Evolutionary conservation across 2,329 filamentous ascomycete genomes (phyloP).

Genomic region (Hymenoscyphus scutula): DNA sequence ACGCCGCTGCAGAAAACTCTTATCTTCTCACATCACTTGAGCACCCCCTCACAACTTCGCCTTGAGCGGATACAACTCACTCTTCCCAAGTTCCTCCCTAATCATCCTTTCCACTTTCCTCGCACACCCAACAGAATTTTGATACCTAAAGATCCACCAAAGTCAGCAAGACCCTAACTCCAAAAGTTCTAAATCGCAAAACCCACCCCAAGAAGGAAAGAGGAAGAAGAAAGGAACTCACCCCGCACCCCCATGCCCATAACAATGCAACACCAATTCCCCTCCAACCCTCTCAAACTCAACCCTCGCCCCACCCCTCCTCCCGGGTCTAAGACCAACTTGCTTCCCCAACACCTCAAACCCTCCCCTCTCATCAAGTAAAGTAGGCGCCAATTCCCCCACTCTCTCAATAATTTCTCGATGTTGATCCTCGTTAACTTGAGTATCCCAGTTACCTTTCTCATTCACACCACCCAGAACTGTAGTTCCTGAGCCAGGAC

Average conservation of each 20-base stretch:
- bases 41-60: no score
- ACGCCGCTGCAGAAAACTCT: no score
- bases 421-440: slow-evolving; percentile 36
- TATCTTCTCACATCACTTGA: no score
- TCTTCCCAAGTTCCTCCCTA: no score
- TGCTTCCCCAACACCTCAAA: slow-evolving; percentile 45
- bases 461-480: slow-evolving; percentile 47
- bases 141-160: slow-evolving; percentile 30
- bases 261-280: slow-evolving; percentile 42
- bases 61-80: no score
- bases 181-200: no score
- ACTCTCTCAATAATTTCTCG: slow-evolving; percentile 38
- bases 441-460: slow-evolving; percentile 37
- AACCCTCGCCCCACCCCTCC: slow-evolving; percentile 43
- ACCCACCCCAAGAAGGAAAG: no score
- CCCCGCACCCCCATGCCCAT: slow-evolving; percentile 46
- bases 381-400: slow-evolving; percentile 21
- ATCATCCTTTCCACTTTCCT: slow-evolving; percentile 23
- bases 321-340: slow-evolving; percentile 44
- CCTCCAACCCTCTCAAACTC: slow-evolving; percentile 37
- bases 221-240: no score
- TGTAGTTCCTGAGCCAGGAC: slow-evolving; percentile 41
- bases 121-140: slow-evolving; percentile 32
- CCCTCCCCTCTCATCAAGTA: slow-evolving; percentile 36
- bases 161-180: no score